phyloP scores from a whole-genome alignment of 805 yeast species.

The Brettanomyces custersianus region DNA sequence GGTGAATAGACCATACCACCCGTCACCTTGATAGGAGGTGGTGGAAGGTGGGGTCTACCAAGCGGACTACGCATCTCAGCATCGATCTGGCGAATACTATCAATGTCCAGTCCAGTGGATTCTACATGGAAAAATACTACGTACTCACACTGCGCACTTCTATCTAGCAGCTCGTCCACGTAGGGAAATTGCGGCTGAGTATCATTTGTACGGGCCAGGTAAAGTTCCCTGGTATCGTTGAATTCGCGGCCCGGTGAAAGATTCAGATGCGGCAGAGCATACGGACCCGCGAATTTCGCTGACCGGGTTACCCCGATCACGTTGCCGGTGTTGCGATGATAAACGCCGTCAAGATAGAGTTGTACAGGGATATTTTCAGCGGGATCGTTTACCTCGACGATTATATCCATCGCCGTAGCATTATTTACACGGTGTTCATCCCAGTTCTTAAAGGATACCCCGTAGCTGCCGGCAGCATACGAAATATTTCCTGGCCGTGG shows the following conservation, averaged over 20 bases:
- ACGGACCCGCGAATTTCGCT: slow-evolving; percentile 55
- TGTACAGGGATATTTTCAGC: slow-evolving; percentile 41
- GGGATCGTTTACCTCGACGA: slow-evolving; percentile 29
- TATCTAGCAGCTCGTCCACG: slow-evolving; percentile 27
- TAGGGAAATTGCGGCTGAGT: slow-evolving; percentile 30
- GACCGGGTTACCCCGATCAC: slow-evolving; percentile 49
- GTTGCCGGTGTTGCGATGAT: slow-evolving; percentile 60
- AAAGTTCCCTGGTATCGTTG: slow-evolving; percentile 34
- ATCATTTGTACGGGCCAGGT: slow-evolving; percentile 33
- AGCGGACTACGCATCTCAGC: slow-evolving; percentile 61
- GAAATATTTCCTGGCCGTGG: slow-evolving; percentile 21
- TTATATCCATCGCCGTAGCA: slow-evolving; percentile 27
- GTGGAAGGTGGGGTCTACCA: slow-evolving; percentile 62
- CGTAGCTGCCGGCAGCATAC: slow-evolving; percentile 16
- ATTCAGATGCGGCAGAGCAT: slow-evolving; percentile 51
- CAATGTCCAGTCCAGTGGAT: slow-evolving; percentile 44
- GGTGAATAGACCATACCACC: slow-evolving; percentile 73
- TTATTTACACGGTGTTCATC: slow-evolving; percentile 4
- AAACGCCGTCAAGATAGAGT: slow-evolving; percentile 49
- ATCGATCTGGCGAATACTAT: slow-evolving; percentile 56
- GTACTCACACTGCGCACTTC: slow-evolving; percentile 53
- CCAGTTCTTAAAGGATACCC: slow-evolving; percentile 12
- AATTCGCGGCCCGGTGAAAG: slow-evolving; percentile 31
- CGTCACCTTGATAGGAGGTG: slow-evolving; percentile 49
- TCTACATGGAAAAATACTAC: slow-evolving; percentile 59